Conservation (phyloP, 352 stramenopile genomes). For the Plasmopara muralis region DNA sequence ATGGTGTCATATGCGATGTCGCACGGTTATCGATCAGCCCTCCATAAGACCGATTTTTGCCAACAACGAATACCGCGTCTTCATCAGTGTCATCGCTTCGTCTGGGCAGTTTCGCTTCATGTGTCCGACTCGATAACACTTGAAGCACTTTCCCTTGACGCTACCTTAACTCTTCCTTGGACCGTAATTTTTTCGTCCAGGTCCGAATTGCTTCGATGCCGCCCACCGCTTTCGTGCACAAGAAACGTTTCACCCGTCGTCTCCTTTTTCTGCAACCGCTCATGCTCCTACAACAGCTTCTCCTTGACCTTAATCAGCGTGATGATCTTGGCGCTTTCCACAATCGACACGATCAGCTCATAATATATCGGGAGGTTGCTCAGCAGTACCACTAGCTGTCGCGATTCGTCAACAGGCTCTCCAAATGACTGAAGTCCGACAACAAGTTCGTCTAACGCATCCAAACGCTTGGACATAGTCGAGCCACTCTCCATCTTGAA, state of each 20-base stretch:
- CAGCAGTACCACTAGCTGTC: background rate
- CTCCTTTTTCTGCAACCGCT: background rate
- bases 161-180: background rate
- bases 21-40: background rate
- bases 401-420: background rate
- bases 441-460: background rate
- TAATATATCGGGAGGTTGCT: background rate
- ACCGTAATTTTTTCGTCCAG: background rate
- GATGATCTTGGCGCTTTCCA: background rate
- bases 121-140: background rate
- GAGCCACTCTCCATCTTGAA: background rate
- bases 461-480: background rate
- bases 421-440: background rate
- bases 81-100: background rate
- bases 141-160: background rate
- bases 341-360: background rate
- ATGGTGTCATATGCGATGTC: slow-evolving; percentile 12
- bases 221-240: background rate
- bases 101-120: background rate
- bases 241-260: background rate
- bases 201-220: background rate
- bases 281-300: background rate
- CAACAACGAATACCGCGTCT: background rate
- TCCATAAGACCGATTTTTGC: background rate
- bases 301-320: background rate